A percentile compares a stretch with the other conserved stretches of the same genome.
These are phyloP conservation scores for Pezicula radicicola DNA, from an alignment of 2,329 filamentous ascomycete species.

Conservation along the genomic window DNA sequence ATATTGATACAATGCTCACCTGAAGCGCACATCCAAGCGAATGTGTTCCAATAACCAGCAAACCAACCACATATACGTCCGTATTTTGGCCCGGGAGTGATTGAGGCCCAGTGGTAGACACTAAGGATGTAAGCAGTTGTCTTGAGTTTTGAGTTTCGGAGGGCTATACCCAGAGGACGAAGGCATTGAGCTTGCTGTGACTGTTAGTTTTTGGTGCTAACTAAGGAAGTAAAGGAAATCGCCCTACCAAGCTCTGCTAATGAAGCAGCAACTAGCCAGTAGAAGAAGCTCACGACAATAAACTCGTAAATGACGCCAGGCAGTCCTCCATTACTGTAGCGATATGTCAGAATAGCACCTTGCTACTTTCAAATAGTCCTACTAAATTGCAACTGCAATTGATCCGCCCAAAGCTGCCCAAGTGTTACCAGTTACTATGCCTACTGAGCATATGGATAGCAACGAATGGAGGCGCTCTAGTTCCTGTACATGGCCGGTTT, in stretches of 20 bases:
- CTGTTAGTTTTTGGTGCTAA: slow-evolving; percentile 3
- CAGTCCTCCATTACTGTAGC: slow-evolving; percentile 59
- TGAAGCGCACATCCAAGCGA: slow-evolving; percentile 46
- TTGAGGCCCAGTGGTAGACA: slow-evolving; percentile 49
- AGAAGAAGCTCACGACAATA: slow-evolving; percentile 46
- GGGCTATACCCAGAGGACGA: slow-evolving; percentile 13
- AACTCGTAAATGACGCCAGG: slow-evolving; percentile 63
- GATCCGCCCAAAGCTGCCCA: slow-evolving; percentile 45
- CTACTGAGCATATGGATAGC: slow-evolving; percentile 41
- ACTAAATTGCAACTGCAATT: slow-evolving; percentile 29
- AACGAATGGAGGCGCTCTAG: slow-evolving; percentile 47
- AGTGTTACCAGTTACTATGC: slow-evolving; percentile 39
- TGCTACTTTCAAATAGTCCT: neutral
- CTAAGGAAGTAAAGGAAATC: slow-evolving; percentile 36
- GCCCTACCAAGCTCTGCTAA: slow-evolving; percentile 47
- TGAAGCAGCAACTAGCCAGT: slow-evolving; percentile 46
- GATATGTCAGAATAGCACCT: neutral
- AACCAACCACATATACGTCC: slow-evolving; percentile 45
- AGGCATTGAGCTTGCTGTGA: neutral
- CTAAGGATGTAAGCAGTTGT: too few relatives aligned
- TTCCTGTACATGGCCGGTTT: slow-evolving; percentile 46
- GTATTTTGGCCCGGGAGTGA: slow-evolving; percentile 42
- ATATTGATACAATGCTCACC: slow-evolving; percentile 8
- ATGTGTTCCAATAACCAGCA: slow-evolving; percentile 49
- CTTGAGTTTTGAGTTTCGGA: too few relatives aligned